These are phyloP conservation scores for Paramecium primaurelia DNA, from an alignment of 73 alveolate species.

Conservation along the genomic window DNA sequence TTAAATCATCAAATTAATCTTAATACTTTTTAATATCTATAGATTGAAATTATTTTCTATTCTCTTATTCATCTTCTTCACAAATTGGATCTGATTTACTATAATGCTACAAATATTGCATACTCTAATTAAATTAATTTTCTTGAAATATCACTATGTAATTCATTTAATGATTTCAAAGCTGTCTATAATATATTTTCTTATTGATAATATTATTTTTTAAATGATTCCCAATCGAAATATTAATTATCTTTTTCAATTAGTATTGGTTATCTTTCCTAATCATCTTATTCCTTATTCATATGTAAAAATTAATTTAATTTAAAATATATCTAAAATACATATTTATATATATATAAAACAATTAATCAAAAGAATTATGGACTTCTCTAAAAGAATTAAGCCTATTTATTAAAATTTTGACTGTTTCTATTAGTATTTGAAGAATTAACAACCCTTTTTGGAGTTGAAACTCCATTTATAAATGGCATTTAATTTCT, in stretches of 20 bases:
- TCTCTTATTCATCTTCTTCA: background rate
- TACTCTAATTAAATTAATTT: background rate
- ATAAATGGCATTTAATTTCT: background rate
- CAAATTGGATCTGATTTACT: conserved; percentile 16
- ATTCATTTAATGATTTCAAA: background rate
- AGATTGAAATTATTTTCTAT: background rate
- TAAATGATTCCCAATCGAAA: background rate
- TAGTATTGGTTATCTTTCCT: background rate
- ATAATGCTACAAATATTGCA: background rate
- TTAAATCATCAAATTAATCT: background rate
- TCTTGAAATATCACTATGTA: background rate
- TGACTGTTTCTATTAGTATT: background rate
- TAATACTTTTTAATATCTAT: background rate
- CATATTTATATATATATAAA: background rate
- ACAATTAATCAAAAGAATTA: background rate
- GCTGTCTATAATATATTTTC: background rate
- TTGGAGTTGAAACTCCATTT: background rate
- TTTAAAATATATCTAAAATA: background rate
- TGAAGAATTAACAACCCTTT: background rate
- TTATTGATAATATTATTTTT: background rate
- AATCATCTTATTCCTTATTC: background rate
- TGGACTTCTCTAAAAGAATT: background rate
- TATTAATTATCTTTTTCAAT: background rate
- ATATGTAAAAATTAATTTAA: background rate
- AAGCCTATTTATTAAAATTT: background rate